Conservation (phyloP, 2,329 filamentous ascomycete genomes). For the Ophiostoma perfectum region DNA sequence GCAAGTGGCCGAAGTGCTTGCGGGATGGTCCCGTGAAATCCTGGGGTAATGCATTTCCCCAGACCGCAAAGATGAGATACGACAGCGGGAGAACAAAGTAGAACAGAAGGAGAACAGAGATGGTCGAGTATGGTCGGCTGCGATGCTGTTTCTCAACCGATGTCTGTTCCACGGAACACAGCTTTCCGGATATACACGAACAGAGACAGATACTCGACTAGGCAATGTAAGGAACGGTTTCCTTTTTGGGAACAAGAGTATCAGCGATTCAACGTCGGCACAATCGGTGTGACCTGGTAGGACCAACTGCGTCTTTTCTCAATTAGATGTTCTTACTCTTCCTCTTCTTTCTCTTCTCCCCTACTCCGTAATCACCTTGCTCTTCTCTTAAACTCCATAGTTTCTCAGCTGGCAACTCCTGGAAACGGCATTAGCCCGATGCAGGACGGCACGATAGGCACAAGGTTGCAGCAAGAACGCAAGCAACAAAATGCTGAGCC, state of each 20-base stretch:
- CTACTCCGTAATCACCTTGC: background rate
- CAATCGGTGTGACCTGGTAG: background rate
- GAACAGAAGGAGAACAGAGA: background rate
- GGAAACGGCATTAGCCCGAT: slow-evolving; percentile 13
- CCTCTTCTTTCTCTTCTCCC: background rate
- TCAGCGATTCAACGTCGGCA: slow-evolving; percentile 1
- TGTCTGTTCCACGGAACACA: background rate
- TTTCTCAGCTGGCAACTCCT: slow-evolving; percentile 13
- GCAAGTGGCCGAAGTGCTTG: too few relatives aligned
- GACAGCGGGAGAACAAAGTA: background rate
- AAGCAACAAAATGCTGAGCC: background rate
- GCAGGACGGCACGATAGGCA: slow-evolving; percentile 1
- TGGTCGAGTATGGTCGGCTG: background rate
- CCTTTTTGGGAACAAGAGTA: background rate
- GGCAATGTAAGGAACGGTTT: background rate
- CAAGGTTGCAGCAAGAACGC: slow-evolving; percentile 10
- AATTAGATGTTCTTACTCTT: background rate
- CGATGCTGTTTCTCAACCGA: background rate
- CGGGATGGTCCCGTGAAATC: too few relatives aligned
- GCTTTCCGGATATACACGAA: background rate
- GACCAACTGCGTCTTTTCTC: background rate
- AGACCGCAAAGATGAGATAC: background rate
- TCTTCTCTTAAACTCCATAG: background rate
- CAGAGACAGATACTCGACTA: background rate
- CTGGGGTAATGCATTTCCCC: slow-evolving; percentile 4